A percentile compares a stretch with the other conserved stretches of the same genome.
These are phyloP conservation scores for Beauveria sp. DNA, from an alignment of 2,329 filamentous ascomycete genomes.

Conservation along the genomic window DNA sequence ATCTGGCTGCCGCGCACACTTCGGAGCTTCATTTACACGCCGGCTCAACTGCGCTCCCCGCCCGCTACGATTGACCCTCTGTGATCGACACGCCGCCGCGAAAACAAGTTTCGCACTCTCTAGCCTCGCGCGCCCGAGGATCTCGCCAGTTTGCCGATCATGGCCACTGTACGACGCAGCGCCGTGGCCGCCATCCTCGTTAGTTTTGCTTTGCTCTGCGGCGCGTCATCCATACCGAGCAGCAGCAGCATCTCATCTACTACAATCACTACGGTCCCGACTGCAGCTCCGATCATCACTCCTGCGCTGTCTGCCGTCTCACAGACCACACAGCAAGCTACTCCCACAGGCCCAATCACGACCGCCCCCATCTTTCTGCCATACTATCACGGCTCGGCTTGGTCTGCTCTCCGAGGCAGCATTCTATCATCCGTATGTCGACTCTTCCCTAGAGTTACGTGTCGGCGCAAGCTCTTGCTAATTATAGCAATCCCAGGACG, in stretches of 20 bases:
- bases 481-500: slow-evolving; percentile 23
- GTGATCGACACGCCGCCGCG: slow-evolving; percentile 2
- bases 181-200: background rate
- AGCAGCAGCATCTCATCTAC: background rate
- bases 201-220: background rate
- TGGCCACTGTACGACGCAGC: background rate
- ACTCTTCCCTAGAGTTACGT: background rate
- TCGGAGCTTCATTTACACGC: slow-evolving; percentile 3
- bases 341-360: slow-evolving; percentile 22
- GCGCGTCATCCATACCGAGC: background rate
- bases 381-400: slow-evolving; percentile 32
- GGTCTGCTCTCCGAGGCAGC: slow-evolving; percentile 38
- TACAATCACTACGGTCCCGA: slow-evolving; percentile 11
- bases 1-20: background rate
- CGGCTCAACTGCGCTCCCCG: background rate
- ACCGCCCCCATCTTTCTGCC: slow-evolving; percentile 39
- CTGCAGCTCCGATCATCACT: slow-evolving; percentile 12
- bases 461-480: background rate
- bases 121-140: background rate
- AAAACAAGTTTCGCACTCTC: background rate
- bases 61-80: background rate
- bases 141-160: background rate
- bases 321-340: slow-evolving; percentile 5
- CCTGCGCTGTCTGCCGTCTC: slow-evolving; percentile 9
- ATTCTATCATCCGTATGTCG: slow-evolving; percentile 34